Evolutionary conservation across 2,329 filamentous ascomycete species (phyloP).

Genomic region (Rosellinia necatrix): DNA sequence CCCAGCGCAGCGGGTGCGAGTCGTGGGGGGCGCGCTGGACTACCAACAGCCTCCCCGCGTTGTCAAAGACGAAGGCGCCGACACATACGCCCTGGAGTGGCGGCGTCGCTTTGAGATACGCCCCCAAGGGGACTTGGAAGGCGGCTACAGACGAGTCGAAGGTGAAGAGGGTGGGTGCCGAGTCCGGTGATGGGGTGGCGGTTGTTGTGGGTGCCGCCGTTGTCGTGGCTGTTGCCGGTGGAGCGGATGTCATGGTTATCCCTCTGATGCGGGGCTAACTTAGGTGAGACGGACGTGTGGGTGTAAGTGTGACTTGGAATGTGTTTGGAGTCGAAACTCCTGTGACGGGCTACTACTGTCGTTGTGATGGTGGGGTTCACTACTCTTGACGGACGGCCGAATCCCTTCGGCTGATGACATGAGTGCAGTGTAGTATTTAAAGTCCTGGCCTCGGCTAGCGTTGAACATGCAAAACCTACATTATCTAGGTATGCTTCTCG

Average conservation of each 20-base stretch:
- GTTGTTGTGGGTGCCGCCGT: too few relatives aligned
- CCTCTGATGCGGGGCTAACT: not conserved
- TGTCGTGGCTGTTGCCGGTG: not conserved
- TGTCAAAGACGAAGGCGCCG: conserved; percentile 39
- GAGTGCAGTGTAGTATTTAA: too few relatives aligned
- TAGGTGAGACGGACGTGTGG: not conserved
- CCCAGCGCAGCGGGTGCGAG: conserved; percentile 46
- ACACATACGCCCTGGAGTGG: conserved; percentile 34
- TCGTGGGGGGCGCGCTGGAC: conserved; percentile 46
- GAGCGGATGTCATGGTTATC: conserved; percentile 8
- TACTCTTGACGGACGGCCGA: too few relatives aligned
- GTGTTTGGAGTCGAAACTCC: too few relatives aligned
- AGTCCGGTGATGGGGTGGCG: conserved; percentile 2
- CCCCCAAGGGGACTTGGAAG: conserved; percentile 31
- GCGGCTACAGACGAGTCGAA: conserved; percentile 27
- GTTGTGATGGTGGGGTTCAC: too few relatives aligned
- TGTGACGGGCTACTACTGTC: too few relatives aligned
- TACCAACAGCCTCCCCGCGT: conserved; percentile 41
- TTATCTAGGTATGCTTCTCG: too few relatives aligned
- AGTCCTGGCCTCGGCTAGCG: too few relatives aligned
- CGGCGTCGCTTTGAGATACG: conserved; percentile 31
- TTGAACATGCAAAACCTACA: too few relatives aligned
- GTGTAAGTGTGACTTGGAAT: not conserved
- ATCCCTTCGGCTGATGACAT: too few relatives aligned
- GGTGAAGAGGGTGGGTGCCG: conserved; percentile 29